Evolutionary conservation across 108 stramenopile genomes (phyloP), one percentile per base, ranked within the genome.

Genomic region (Pseudonitzschia multiseries): DNA sequence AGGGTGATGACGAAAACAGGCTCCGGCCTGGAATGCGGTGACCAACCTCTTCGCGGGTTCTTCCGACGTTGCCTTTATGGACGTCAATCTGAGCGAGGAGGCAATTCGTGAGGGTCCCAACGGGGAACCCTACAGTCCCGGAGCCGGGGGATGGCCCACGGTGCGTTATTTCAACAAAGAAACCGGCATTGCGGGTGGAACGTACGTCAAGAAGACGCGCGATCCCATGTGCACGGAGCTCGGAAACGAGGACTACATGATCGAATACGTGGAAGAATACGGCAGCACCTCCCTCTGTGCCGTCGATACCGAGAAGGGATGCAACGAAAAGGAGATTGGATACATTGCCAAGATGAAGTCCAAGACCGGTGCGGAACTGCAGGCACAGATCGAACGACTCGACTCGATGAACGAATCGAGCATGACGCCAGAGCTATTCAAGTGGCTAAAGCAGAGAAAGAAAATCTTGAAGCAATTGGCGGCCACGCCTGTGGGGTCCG

Each of bases 1-100:
- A 90, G 87, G 89, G 22, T 90, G 89, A 90, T 90, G 89, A 90
- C 84, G 79, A 68, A 90, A 90, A 74, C 89, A 90, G 78, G 83
- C 87, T 73, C 87, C 89, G 70, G 75, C 84, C 59, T 90, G 89
- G 89, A 86, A 86, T 79, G 73, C 72, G 33, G 82, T 84, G 73
- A 79, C 81, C 60, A 72, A 79, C 64, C 56, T 75, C 44, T 87
- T 86, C 75, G 83, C 66, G 44, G 77, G 60, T 32, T 86, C 84
- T 74, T 31, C 46, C 32, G 71, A 78, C 74, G 84, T 86, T 17
- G 70, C 71, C 9, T 86, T 89, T 75, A 82, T 69, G 36, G 88
- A 86, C 68, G 75, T 86, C 61, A 81, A 82, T 50, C 64, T 90
- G 15, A 29, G 41, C 52, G 56, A 54, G 20, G 68, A 57, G 24